Evolutionary conservation across 129 eudicot genomes (phyloP), one percentile per base, ranked within the genome.

Genomic region (Smallanthus sonchifolius): DNA sequence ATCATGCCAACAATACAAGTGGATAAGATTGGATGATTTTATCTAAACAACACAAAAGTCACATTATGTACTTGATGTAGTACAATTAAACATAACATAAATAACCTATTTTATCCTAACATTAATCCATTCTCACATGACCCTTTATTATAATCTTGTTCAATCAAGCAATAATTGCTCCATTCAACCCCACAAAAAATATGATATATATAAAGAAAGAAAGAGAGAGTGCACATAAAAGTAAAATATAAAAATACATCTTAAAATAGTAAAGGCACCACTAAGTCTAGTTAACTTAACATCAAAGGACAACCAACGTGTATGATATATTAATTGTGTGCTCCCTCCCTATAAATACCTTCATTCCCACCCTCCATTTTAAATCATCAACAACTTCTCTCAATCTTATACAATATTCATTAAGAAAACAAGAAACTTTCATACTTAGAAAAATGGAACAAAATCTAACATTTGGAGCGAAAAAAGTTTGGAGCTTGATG

Each of bases 391-490:
- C 78, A 62, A 66, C 34, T 54, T 40, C 44, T 37, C 55, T 17
- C 43, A 73, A 44, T 63, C 61, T 43, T 35, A 54, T 34, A 47
- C 48, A n/a, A n/a, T n/a, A 30, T 69, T 64, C 64, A 30, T 10
- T 47, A 65, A 65, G 11, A 62, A 42, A 10, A 1, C 69, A 73
- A 73, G 17, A 60, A 68, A 60, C 59, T 28, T 59, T 42, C 77
- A 30, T 59, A 39, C 34, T 49, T 36, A 69, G 17, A 77, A 72
- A 79, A 77, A 87, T 87, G 92, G 89, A 87, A 30, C 84, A 80
- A 72, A 82, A 84, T 56, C 5, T 74, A 68, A 85, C 84, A n/a
- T n/a, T n/a, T n/a, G n/a, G 73, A 16, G 84, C 89, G 3, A 87
- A 84, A 77, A 84, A 75, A 45, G 67, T 84, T 45, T 82, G 85